Percentiles rank a stretch among this genome's conserved stretches.
Evolutionary conservation across 139 green algal species (phyloP).

Genomic region (Medakamo hakoo): DNA sequence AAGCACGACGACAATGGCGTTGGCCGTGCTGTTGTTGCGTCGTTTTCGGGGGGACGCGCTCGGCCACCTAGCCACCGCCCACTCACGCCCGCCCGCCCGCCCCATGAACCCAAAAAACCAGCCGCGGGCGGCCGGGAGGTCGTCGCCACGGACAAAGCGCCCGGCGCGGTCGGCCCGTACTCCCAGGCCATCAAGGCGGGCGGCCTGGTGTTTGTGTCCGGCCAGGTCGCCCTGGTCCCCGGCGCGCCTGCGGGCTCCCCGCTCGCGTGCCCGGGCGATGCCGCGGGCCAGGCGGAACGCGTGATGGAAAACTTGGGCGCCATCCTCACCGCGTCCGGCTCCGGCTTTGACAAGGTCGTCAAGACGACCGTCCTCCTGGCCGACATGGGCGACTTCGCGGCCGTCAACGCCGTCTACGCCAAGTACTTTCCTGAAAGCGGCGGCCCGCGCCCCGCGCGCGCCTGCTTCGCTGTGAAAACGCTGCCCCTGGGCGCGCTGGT

Average conservation of each 20-base stretch:
- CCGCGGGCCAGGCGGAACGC: constrained; percentile 71
- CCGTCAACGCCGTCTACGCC: constrained; percentile 79
- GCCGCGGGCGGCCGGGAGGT: no score
- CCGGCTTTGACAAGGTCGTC: constrained; percentile 65
- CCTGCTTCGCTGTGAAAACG: constrained; percentile 74
- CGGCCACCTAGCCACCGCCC: no score
- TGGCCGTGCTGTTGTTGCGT: no score
- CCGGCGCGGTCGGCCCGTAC: constrained; percentile 85
- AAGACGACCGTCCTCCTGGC: constrained; percentile 84
- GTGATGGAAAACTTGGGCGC: constrained; percentile 83
- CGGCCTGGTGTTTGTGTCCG: constrained; percentile 72
- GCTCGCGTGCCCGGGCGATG: constrained; percentile 7
- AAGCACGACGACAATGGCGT: no score
- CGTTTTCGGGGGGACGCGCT: no score
- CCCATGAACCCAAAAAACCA: no score
- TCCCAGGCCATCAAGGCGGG: constrained; percentile 69
- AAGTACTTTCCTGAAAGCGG: constrained; percentile 65
- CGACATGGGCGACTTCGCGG: constrained; percentile 83
- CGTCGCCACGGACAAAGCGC: constrained; percentile 58
- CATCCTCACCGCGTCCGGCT: constrained; percentile 72
- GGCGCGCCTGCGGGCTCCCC: constrained; percentile 22
- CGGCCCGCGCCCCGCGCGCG: constrained; percentile 70
- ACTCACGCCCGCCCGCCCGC: no score
- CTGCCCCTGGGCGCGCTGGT: constrained; percentile 68
- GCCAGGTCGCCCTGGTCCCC: constrained; percentile 72